Evolutionary conservation across 495 filamentous ascomycete genomes (phyloP).

Genomic region (Podospora anserina): DNA sequence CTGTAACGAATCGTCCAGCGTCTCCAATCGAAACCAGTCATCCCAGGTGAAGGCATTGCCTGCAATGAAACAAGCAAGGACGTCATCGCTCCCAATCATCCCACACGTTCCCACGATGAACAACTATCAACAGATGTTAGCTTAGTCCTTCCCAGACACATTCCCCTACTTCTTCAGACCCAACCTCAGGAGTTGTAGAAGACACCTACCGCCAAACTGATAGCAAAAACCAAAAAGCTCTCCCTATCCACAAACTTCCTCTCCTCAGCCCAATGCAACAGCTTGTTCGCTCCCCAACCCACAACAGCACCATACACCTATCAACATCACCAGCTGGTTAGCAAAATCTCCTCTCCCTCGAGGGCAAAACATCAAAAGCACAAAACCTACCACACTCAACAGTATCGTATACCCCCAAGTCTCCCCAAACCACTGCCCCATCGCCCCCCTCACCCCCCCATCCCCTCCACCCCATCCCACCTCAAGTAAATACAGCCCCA

Average conservation of each 20-base stretch:
- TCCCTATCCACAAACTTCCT: conserved; percentile 82
- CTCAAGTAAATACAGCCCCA: conserved; percentile 79
- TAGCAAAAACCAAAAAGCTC: conserved; percentile 75
- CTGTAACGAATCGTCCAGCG: conserved; percentile 82
- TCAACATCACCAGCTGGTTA: too few species aligned
- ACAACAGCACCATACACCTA: conserved; percentile 66
- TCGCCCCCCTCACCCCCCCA: conserved; percentile 63
- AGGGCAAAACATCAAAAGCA: too few species aligned
- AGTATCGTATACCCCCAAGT: conserved; percentile 83
- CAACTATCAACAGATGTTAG: conserved; percentile 31
- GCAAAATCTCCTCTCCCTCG: too few species aligned
- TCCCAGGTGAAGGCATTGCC: conserved; percentile 88
- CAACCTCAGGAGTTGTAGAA: not conserved
- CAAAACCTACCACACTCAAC: conserved; percentile 53
- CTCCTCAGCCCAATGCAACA: conserved; percentile 81
- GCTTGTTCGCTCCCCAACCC: conserved; percentile 75
- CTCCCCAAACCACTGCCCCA: conserved; percentile 81
- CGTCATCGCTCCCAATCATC: conserved; percentile 86
- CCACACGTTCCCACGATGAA: conserved; percentile 87
- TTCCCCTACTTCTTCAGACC: too few species aligned
- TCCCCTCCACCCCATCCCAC: conserved; percentile 50
- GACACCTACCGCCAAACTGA: conserved; percentile 34
- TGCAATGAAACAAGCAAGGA: conserved; percentile 90
- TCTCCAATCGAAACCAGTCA: conserved; percentile 91
- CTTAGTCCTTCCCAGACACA: not conserved